These are phyloP conservation scores for Fragilaria crotonensis DNA, from an alignment of 108 stramenopile genomes.

Conservation along the genomic window DNA sequence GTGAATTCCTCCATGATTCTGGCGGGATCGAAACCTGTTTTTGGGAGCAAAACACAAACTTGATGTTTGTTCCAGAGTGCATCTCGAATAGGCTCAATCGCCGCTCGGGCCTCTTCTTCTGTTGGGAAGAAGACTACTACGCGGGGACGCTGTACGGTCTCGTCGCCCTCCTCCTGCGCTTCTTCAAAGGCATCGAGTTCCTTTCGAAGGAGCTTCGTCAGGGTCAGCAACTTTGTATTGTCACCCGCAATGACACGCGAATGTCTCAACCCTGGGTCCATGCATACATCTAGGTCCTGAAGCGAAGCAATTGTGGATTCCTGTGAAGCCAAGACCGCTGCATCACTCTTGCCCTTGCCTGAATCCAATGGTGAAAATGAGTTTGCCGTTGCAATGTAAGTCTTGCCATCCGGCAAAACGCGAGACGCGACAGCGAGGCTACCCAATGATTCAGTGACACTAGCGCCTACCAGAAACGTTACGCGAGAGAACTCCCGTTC, in stretches of 20 bases:
- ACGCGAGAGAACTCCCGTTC: slow-evolving; percentile 51
- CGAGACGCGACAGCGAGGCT: slow-evolving; percentile 58
- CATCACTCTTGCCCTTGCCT: slow-evolving; percentile 5
- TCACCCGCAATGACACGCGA: slow-evolving; percentile 35
- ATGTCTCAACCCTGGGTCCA: slow-evolving; percentile 71
- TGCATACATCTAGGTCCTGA: slow-evolving; percentile 62
- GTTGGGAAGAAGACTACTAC: slow-evolving; percentile 80
- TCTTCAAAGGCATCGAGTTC: slow-evolving; percentile 59
- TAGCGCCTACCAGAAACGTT: slow-evolving; percentile 72
- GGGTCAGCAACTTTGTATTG: slow-evolving; percentile 36
- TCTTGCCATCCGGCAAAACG: slow-evolving; percentile 68
- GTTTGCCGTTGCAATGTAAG: slow-evolving; percentile 76
- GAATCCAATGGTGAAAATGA: slow-evolving; percentile 28
- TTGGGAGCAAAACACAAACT: slow-evolving; percentile 68
- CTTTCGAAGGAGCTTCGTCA: slow-evolving; percentile 64
- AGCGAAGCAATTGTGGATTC: slow-evolving; percentile 39
- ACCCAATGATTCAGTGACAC: slow-evolving; percentile 71
- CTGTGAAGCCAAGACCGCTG: background rate
- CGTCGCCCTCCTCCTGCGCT: background rate
- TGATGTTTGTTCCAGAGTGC: slow-evolving; percentile 78
- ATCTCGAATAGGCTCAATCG: slow-evolving; percentile 56
- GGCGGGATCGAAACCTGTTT: slow-evolving; percentile 56
- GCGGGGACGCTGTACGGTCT: slow-evolving; percentile 40
- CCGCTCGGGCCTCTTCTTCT: slow-evolving; percentile 56
- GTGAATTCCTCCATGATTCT: slow-evolving; percentile 74